phyloP scores from a whole-genome alignment of 768 basidiomycete genomes.

The Rhodotorula kratochvilovae region DNA sequence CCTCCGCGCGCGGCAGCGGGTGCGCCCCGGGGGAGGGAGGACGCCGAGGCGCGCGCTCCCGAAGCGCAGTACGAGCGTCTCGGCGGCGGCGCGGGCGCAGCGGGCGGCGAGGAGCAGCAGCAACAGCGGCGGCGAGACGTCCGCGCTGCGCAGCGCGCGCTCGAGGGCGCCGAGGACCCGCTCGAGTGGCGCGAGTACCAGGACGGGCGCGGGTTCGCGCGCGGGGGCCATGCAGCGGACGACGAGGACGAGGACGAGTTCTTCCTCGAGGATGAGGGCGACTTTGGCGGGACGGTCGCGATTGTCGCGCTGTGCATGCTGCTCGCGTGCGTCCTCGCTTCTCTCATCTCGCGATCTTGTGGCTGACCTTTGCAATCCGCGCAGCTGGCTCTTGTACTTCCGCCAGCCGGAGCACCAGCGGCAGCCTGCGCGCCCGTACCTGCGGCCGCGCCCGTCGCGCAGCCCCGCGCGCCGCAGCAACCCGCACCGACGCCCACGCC shows the following conservation, averaged over 20 bases:
- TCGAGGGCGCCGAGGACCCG: constrained; percentile 41
- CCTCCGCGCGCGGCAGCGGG: too few species aligned
- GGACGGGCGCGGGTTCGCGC: constrained; percentile 56
- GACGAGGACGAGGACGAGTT: constrained; percentile 69
- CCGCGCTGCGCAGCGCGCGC: constrained; percentile 47
- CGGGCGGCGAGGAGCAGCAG: constrained; percentile 41
- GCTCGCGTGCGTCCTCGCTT: constrained; percentile 58
- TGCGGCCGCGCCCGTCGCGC: constrained; percentile 1
- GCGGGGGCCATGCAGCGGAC: constrained; percentile 51
- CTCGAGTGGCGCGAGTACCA: constrained; percentile 61
- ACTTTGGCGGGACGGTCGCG: constrained; percentile 73
- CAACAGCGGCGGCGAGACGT: constrained; percentile 55
- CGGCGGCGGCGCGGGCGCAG: constrained; percentile 10
- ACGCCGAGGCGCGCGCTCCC: constrained; percentile 44
- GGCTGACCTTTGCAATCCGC: too few species aligned
- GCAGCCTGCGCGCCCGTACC: neutral
- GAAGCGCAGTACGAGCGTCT: neutral
- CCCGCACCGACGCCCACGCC: neutral
- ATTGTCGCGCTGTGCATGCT: constrained; percentile 67
- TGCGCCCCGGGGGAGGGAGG: constrained; percentile 54
- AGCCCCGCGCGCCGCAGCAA: neutral
- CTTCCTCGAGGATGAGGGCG: constrained; percentile 71
- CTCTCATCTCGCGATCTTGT: too few species aligned
- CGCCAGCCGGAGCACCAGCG: constrained; percentile 21
- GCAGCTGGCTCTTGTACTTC: constrained; percentile 39